phyloP scores from a whole-genome alignment of 768 basidiomycete species.

The Galerina sulciceps region DNA sequence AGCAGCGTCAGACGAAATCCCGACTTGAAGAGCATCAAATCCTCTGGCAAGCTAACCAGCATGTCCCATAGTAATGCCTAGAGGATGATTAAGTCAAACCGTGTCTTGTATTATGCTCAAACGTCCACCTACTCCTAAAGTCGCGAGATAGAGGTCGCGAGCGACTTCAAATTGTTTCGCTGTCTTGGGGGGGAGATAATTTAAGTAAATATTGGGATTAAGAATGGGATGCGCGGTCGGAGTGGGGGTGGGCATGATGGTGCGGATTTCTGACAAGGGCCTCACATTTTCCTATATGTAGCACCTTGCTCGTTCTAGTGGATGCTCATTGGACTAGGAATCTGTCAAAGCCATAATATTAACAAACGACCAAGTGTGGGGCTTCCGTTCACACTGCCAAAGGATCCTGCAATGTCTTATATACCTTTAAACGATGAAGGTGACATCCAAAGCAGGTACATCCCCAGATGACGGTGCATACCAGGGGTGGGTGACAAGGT shows the following conservation, averaged over 20 bases:
- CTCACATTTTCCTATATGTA: neutral
- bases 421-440: neutral
- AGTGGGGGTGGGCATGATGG: slow-evolving; percentile 5
- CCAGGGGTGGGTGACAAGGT: no score
- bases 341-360: neutral
- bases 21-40: slow-evolving; percentile 24
- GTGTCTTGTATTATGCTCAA: neutral
- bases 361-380: neutral
- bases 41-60: slow-evolving; percentile 27
- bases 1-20: slow-evolving; percentile 22
- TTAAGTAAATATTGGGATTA: slow-evolving; percentile 30
- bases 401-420: neutral
- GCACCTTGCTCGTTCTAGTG: neutral
- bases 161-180: slow-evolving; percentile 28
- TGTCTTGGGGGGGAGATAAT: slow-evolving; percentile 24
- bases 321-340: neutral
- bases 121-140: slow-evolving; percentile 26
- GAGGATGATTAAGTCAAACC: neutral
- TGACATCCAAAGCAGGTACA: neutral
- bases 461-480: neutral
- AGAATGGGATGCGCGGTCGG: slow-evolving; percentile 7
- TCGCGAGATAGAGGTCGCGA: slow-evolving; percentile 26
- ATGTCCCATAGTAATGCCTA: slow-evolving; percentile 38
- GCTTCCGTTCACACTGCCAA: neutral
- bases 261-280: neutral